Base-by-base conservation (phyloP, 169 alveolate species). In the Eimeria nieschulzi region DNA sequence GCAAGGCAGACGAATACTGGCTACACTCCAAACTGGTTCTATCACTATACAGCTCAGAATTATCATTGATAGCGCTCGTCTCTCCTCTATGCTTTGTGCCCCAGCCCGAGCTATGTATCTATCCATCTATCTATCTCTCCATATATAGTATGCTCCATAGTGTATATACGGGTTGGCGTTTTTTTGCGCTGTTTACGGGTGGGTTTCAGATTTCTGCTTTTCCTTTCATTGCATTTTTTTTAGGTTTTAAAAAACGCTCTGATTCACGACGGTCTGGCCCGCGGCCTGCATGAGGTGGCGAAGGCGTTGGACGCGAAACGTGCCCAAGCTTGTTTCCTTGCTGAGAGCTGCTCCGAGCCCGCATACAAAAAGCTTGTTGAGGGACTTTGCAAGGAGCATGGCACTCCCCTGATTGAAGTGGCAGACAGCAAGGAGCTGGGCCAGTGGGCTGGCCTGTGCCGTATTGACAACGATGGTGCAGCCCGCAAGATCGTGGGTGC, bases 391-490 rank as follows among this genome's bases (percentile, higher is more conserved):
- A 61, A 96, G 87, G 99, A 97, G 87, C 96, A 97, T 96, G 94
- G 96, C 68, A 97, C 98, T 64, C 99, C 99, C 6, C 94, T 98
- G 88, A 95, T 98, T 76, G 97, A 95, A 91, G 97, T 98, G 73
- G 98, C 97, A 7, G 99, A 97, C 95, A 97, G 98, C 95, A 96
- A 96, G 95, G 98, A 97, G 39, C 96, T 98, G 91, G 99, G 99
- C 82, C 98, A 98, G 95, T 98, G 99, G 99, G 98, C 98, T 82
- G 99, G 99, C 63, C 98, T 97, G 72, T 98, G 98, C 98, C 97
- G 97, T 94, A 95, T 97, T 93, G 99, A 98, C 96, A 95, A 96
- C 90, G 98, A 97, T 87, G 99, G 99, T 73, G 95, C 92, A 75
- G 98, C 99, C 66, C 96, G 99, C 87, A 98, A 97, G 95, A 97